Evolutionary conservation across 495 filamentous ascomycete genomes (phyloP), one percentile per base, ranked within the genome.

Genomic region (Lasiosphaeria miniovina): DNA sequence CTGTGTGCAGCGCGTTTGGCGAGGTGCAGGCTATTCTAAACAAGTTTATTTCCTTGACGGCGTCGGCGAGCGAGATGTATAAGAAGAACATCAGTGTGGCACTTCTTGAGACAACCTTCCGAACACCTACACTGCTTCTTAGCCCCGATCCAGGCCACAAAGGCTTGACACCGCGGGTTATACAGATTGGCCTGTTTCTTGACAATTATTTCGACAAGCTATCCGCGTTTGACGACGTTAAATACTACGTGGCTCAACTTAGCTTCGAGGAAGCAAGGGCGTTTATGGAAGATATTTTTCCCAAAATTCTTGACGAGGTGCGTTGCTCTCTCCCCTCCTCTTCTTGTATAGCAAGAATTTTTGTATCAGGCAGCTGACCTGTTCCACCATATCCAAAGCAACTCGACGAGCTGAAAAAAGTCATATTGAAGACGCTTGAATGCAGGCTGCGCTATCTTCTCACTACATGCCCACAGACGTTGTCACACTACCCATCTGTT

Each of bases 201-300:
- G 61, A 71, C 9, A 56, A 69, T 32, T 67, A 75, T 54, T 74
- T 66, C 54, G 61, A 70, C 4, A 68, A 65, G 10, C 54, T 74
- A 8, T 57, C 65, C 3, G 72, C 65, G 8, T 73, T 78, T 56
- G 61, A 67, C 24, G 74, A 75, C 32, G 34, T 77, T n/a, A 73
- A 70, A 54, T 53, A 40, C 3, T 73, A 68, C 40, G 55, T 78
- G 12, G 60, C 71, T 9, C 52, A 65, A 2, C 65, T 78, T 12
- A 58, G 58, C 11, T 65, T 67, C 32, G 59, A 66, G 10, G 71
- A 76, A 43, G 45, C 63, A 48, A 71, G 67, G 64, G 31, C 57
- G 15, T 58, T 76, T 9, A 52, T 71, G 45, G 65, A 69, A 0
- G 46, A 56, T 7, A 63, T 68, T 14, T 11, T 75, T n/a, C 69